A percentile compares a stretch with the other conserved stretches of the same genome.
phyloP scores from a whole-genome alignment of 805 yeast species.

The Candida awuae region DNA sequence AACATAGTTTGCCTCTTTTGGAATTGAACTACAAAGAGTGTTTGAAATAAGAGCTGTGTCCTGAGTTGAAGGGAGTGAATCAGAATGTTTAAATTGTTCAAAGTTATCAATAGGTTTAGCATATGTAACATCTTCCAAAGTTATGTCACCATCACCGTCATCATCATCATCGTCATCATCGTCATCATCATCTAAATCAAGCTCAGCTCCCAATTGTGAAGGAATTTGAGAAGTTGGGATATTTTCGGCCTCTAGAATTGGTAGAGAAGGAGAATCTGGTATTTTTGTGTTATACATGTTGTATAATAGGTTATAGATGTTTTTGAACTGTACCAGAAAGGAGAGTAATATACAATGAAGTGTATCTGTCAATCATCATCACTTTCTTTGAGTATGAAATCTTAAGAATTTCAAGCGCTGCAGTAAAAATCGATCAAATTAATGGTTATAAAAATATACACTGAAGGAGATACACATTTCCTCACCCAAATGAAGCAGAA shows the following conservation, averaged over 20 bases:
- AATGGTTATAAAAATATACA: too few species aligned
- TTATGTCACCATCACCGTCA: conserved; percentile 14
- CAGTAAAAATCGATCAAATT: too few species aligned
- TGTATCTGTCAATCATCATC: too few species aligned
- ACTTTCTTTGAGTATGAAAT: too few species aligned
- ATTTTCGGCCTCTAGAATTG: background rate
- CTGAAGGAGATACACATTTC: too few species aligned
- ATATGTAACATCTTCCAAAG: conserved; percentile 1
- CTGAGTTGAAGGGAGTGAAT: conserved; percentile 5
- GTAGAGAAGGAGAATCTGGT: conserved; percentile 5
- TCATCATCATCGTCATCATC: conserved; percentile 16
- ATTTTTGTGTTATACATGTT: background rate
- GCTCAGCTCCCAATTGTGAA: conserved; percentile 6
- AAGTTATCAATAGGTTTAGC: conserved; percentile 10
- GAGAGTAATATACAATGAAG: too few species aligned
- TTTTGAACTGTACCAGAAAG: too few species aligned
- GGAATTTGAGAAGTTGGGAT: conserved; percentile 8
- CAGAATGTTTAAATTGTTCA: conserved; percentile 12
- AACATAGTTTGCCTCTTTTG: conserved; percentile 3
- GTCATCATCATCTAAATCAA: conserved; percentile 11
- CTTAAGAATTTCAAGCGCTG: too few species aligned
- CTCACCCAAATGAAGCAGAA: background rate
- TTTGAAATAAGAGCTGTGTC: background rate
- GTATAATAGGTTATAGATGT: too few species aligned
- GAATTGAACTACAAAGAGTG: conserved; percentile 1